Evolutionary conservation across 495 filamentous ascomycete genomes (phyloP).

Genomic region (Daldinia childiae): DNA sequence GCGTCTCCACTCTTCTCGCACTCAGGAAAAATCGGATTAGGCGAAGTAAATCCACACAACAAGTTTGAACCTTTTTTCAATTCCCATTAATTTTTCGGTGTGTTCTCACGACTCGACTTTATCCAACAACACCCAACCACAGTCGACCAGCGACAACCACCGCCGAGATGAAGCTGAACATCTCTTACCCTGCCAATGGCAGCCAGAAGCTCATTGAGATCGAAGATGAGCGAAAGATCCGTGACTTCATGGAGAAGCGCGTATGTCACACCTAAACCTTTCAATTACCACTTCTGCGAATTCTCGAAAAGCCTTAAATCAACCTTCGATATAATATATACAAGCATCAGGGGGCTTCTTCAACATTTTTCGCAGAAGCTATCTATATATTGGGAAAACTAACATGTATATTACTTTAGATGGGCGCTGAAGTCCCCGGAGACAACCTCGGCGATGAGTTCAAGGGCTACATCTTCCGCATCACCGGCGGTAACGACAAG

Average conservation of each 20-base stretch:
- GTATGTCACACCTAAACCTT: slow-evolving; percentile 28
- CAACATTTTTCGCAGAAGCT: not conserved
- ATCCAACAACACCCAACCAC: slow-evolving; percentile 37
- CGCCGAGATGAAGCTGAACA: slow-evolving; percentile 89
- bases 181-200: slow-evolving; percentile 98
- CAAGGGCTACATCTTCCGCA: slow-evolving; percentile 98
- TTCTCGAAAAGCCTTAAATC: slow-evolving; percentile 1
- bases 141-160: slow-evolving; percentile 46
- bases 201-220: slow-evolving; percentile 98
- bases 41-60: slow-evolving; percentile 48
- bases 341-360: not conserved
- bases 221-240: slow-evolving; percentile 90
- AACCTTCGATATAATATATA: not conserved
- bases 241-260: slow-evolving; percentile 67
- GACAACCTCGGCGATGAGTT: slow-evolving; percentile 97
- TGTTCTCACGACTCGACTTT: slow-evolving; percentile 44
- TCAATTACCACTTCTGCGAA: slow-evolving; percentile 12
- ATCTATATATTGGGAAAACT: slow-evolving; percentile 30
- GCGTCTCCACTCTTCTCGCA: slow-evolving; percentile 36
- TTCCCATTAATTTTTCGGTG: slow-evolving; percentile 23
- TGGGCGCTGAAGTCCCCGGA: slow-evolving; percentile 94
- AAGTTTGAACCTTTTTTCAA: slow-evolving; percentile 29
- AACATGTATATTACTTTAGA: slow-evolving; percentile 60
- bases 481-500: slow-evolving; percentile 99
- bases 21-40: slow-evolving; percentile 47